Conservation (phyloP, 2,329 filamentous ascomycete genomes). For the Cercospora sp. region DNA sequence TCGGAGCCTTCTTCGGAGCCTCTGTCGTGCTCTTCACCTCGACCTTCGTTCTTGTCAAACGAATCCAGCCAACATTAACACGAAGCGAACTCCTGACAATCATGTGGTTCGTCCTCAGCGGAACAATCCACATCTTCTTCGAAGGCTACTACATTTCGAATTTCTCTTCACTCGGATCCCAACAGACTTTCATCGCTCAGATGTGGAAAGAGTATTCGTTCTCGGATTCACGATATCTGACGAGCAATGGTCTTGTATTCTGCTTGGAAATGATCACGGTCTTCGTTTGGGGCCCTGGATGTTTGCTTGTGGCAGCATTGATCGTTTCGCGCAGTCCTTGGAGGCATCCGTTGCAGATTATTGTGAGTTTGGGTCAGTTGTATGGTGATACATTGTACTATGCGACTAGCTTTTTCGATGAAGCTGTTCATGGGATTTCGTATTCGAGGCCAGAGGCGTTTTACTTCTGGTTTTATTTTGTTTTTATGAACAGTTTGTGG, state of each 20-base stretch:
- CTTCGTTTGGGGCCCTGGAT: slow-evolving; percentile 66
- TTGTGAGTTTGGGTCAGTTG: slow-evolving; percentile 63
- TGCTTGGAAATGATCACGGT: slow-evolving; percentile 82
- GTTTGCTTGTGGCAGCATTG: slow-evolving; percentile 56
- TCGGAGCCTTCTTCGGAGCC: slow-evolving; percentile 59
- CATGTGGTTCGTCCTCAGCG: slow-evolving; percentile 75
- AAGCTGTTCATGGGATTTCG: slow-evolving; percentile 53
- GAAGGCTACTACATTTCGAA: slow-evolving; percentile 81
- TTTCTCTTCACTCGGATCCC: slow-evolving; percentile 63
- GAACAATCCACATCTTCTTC: slow-evolving; percentile 75
- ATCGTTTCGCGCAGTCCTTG: slow-evolving; percentile 57
- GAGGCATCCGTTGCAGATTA: slow-evolving; percentile 59
- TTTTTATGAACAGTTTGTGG: slow-evolving; percentile 65
- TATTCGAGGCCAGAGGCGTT: slow-evolving; percentile 63
- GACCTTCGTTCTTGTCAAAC: slow-evolving; percentile 57
- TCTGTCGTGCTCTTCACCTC: slow-evolving; percentile 58
- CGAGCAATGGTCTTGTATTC: slow-evolving; percentile 78
- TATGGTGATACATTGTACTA: slow-evolving; percentile 67
- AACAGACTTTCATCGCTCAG: slow-evolving; percentile 75
- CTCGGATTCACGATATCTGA: slow-evolving; percentile 84
- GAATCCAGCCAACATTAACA: slow-evolving; percentile 54
- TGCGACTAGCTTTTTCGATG: slow-evolving; percentile 62
- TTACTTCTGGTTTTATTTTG: slow-evolving; percentile 67
- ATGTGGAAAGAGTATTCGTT: slow-evolving; percentile 91
- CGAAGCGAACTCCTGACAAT: slow-evolving; percentile 59